Base-by-base conservation (phyloP, 2,329 filamentous ascomycete species). In the Colletotrichum magnum region DNA sequence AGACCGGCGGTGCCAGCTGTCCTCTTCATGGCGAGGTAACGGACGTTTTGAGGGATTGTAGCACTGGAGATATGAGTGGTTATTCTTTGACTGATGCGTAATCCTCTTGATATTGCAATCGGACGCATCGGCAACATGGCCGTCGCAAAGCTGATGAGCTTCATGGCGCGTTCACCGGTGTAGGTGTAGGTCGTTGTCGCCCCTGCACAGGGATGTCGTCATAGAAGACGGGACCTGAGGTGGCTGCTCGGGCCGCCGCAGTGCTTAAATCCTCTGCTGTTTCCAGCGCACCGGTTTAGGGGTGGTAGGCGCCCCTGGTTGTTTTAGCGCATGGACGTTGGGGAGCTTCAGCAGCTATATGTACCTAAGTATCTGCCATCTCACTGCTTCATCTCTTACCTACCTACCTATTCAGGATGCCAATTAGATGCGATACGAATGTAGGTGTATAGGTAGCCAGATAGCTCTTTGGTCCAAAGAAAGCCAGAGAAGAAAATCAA, bases 1-100 rank as follows among this genome's bases (percentile, higher is more conserved):
- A 70, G 53, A 24, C 45, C 58, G 36, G 54, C 64, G 6, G 68
- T n/a, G 5, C 41, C 43, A 1, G 50, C 57, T 6, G 36, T 67
- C 2, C 67, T 51, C 64, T 69, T 69, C 67, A 69, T 69, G 32
- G 16, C 51, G 32, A 51, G 2, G 5, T 39, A 59, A 28, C 57
- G 28, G 16, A 47, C 54, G 47, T 5, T 18, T 21, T 32, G 24
- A 13, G 47, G n/a, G 47, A 26, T 50, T 5, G 21, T 10, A 12
- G 47, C 5, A 18, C n/a, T 24, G 4, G 6, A 5, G n/a, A 12
- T 6, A 12, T 5, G n/a, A 15, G 21, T 24, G 12, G 47, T 24
- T 12, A 50, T 7, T 13, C 10, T 7, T 24, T 24, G 47, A 12
- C 47, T 21, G 9, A 5, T 18, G 6, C 12, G 13, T 9, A 24